Conservation (phyloP, 495 filamentous ascomycete genomes). For the Alectoria sarmentosa region DNA sequence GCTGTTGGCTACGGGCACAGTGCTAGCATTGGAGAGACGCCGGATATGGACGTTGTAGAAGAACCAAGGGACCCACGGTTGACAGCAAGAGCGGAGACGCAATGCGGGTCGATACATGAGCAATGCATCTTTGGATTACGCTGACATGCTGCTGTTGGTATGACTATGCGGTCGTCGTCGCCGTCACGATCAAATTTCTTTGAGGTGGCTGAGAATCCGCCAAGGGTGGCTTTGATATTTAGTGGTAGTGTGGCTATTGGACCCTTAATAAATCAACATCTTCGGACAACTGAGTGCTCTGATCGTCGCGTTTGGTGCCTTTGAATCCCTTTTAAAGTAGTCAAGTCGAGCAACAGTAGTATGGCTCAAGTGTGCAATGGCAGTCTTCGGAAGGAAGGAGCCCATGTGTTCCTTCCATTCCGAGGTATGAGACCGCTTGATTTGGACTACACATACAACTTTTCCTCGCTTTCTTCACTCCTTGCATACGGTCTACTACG, state of each 20-base stretch:
- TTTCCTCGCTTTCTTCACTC: not conserved
- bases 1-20: not conserved
- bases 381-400: not conserved
- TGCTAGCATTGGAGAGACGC: not conserved
- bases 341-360: not conserved
- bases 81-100: slow-evolving; percentile 6
- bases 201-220: not conserved
- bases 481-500: not conserved
- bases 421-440: not conserved
- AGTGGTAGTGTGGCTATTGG: not conserved
- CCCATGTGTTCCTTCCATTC: not conserved
- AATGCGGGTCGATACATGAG: slow-evolving; percentile 10
- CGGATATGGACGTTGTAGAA: not conserved
- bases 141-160: slow-evolving; percentile 5
- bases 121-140: slow-evolving; percentile 10
- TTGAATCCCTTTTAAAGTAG: not conserved
- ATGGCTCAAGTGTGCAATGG: not conserved
- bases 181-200: not conserved
- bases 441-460: no score
- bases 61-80: not conserved
- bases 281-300: not conserved
- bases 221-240: not conserved
- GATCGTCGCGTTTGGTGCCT: not conserved
- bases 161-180: not conserved
- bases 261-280: not conserved